Evolutionary conservation across 2,329 filamentous ascomycete species (phyloP), one percentile per base, ranked within the genome.

Genomic region (Blastomyces percursus): DNA sequence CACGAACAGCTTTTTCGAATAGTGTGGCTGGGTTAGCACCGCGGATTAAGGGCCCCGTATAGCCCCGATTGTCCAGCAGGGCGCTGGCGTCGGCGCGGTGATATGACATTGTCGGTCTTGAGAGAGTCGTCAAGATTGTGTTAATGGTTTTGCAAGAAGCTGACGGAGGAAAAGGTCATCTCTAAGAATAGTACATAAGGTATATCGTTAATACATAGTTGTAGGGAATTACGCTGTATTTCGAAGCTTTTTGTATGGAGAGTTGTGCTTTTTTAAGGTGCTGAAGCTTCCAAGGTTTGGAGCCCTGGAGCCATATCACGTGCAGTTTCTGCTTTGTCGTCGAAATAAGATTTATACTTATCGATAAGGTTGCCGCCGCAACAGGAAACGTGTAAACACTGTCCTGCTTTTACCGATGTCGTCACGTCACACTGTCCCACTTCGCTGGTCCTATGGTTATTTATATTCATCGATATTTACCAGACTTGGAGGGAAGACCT

Each of bases 1-100:
- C 94, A 72, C 90, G 89, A 67, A 96, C 91, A 50, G 91, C 89
- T 75, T 96, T 96, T 76, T 97, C 93, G 82, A 97, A 89, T 64
- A 97, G 89, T 4, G 89, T 92, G n/a, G 91, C 90, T 0, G 93
- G 93, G 78, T 96, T 96, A 71, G 95, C 88, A 64, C 91, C 91
- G 73, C 93, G 91, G 66, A 94, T 87, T 27, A 95, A 84, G 44
- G 86, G 77, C 55, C 87, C 89, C 14, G 79, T 81, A 72, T 90
- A 89, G 73, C 93, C 93, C 69, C 93, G 89, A 78, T 96, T 91
- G 78, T 97, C 93, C 73, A 97, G 88, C 74, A 96, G 79, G 21
- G 78, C 77, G 69, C 78, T 81, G 32, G 90, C 91, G 74, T 96
- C 91, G 72, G 91, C 91, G 73, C 87, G 86, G 75, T 91, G 85